Conservation (phyloP, 202 grass and related monocot genomes). For the Carex sylvatica region DNA sequence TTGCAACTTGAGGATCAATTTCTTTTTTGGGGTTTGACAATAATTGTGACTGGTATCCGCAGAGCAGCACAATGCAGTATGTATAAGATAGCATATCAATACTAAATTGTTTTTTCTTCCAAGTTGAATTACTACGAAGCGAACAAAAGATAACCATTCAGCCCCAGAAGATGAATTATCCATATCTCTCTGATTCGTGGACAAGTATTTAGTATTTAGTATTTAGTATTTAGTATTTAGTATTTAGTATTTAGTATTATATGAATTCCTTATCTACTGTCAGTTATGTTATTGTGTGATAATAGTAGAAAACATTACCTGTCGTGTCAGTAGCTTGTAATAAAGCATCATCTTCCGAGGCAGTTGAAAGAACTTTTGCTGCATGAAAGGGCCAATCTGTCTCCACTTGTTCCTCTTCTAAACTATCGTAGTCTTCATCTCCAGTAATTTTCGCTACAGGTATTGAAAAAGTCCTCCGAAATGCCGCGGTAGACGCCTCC, state of each 20-base stretch:
- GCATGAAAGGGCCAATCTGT: background rate
- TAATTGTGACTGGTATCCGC: background rate
- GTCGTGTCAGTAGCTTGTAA: background rate
- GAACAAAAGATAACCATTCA: background rate
- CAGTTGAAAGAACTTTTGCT: background rate
- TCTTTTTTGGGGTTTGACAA: background rate
- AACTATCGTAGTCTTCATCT: conserved; percentile 13
- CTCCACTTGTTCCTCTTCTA: background rate
- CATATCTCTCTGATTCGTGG: background rate
- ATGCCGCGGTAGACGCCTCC: background rate
- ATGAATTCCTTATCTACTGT: background rate
- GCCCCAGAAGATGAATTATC: background rate
- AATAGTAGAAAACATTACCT: background rate
- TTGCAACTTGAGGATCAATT: background rate
- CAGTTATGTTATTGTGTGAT: background rate
- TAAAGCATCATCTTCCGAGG: background rate
- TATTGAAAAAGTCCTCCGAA: background rate
- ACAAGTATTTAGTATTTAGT: background rate
- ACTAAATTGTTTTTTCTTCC: background rate
- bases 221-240: no score
- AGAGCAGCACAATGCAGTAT: background rate
- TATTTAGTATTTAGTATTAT: background rate
- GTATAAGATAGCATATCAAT: background rate
- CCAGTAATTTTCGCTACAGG: conserved; percentile 22
- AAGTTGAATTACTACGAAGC: background rate